These are phyloP conservation scores for Tolypocladium sp. DNA, from an alignment of 2,329 filamentous ascomycete species.

Conservation along the genomic window DNA sequence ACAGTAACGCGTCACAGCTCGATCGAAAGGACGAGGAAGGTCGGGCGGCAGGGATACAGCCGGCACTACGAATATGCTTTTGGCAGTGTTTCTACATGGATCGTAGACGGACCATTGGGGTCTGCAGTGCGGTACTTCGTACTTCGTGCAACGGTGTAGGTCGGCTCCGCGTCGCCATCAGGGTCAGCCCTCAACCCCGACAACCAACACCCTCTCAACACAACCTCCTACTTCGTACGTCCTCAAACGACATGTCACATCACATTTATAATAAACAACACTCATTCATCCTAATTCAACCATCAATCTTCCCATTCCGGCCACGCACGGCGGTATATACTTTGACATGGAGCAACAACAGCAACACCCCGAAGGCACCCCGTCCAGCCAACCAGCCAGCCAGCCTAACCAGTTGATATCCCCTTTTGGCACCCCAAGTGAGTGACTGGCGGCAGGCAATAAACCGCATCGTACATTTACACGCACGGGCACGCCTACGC, in stretches of 20 bases:
- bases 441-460: neutral
- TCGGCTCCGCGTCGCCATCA: neutral
- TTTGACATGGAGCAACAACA: neutral
- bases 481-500: neutral
- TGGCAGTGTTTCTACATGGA: neutral
- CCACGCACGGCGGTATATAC: neutral
- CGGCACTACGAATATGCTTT: neutral
- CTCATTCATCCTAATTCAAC: neutral
- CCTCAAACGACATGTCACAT: neutral
- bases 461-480: neutral
- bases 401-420: no score
- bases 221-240: neutral
- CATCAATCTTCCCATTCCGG: neutral
- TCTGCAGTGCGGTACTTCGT: neutral
- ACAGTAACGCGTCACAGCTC: no score
- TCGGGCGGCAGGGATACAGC: neutral
- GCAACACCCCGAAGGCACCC: neutral
- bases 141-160: no score
- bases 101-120: neutral
- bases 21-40: neutral
- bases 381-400: neutral
- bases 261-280: no score
- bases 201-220: neutral
- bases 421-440: neutral
- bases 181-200: no score